Conservation (phyloP, 2,329 filamentous ascomycete genomes). For the Fusarium equiseti region DNA sequence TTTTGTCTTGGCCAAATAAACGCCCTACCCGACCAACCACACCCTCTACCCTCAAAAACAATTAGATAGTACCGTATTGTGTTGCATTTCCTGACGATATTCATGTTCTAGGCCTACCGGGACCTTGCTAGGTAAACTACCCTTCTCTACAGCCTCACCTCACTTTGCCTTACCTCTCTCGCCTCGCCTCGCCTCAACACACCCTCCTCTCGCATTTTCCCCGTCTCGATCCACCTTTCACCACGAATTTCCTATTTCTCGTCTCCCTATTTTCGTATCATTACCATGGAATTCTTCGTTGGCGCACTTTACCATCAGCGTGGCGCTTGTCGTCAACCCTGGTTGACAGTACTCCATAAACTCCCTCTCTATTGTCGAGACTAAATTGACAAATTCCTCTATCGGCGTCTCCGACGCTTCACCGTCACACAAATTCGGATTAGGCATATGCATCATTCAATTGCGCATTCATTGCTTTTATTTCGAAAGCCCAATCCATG, state of each 20-base stretch:
- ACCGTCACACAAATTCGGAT: not conserved
- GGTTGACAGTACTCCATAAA: not conserved
- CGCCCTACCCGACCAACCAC: slow-evolving; percentile 2
- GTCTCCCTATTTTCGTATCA: not conserved
- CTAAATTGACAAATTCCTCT: slow-evolving; percentile 7
- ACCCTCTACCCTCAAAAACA: not conserved
- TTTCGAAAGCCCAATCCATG: not conserved
- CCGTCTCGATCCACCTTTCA: slow-evolving; percentile 14
- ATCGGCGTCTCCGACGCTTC: slow-evolving; percentile 23
- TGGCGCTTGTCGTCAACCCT: not conserved
- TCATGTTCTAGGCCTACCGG: slow-evolving; percentile 53
- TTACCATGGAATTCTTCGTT: slow-evolving; percentile 5
- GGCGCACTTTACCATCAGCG: not conserved
- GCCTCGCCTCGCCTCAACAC: not conserved
- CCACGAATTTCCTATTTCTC: not conserved
- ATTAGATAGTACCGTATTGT: not conserved
- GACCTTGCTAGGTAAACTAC: slow-evolving; percentile 52
- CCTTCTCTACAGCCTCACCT: slow-evolving; percentile 16
- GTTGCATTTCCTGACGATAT: slow-evolving; percentile 39
- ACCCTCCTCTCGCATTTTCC: not conserved
- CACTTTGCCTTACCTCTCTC: slow-evolving; percentile 1
- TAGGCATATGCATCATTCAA: not conserved
- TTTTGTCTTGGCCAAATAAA: not conserved
- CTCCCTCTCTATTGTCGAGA: not conserved
- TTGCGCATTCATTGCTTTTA: not conserved